A percentile compares a stretch with the other conserved stretches of the same genome.
Evolutionary conservation across 208 protist species (phyloP).

Genomic region (Acanthamoeba lenticulata): DNA sequence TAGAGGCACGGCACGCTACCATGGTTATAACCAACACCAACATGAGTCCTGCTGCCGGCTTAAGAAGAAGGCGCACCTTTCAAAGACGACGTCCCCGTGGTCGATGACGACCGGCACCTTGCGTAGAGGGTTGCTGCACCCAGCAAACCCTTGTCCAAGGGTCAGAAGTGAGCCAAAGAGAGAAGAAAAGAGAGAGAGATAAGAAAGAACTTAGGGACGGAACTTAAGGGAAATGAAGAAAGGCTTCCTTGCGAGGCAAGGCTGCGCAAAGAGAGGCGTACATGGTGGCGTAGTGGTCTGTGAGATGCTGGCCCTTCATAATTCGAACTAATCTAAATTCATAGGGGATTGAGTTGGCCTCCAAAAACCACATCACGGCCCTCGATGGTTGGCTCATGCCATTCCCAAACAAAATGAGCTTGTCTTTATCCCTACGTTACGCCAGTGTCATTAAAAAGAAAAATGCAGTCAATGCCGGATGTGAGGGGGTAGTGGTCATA

Average conservation of each 20-base stretch:
- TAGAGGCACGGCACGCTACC: background rate
- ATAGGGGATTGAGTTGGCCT: constrained; percentile 29
- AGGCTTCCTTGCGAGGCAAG: too few relatives aligned
- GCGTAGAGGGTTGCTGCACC: constrained; percentile 1
- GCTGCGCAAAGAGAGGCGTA: background rate
- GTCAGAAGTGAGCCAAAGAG: background rate
- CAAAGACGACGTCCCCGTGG: background rate
- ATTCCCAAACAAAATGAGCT: constrained; percentile 60
- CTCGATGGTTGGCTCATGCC: constrained; percentile 11
- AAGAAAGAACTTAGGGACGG: background rate
- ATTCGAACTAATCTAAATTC: constrained; percentile 23
- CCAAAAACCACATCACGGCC: constrained; percentile 38
- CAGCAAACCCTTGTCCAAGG: background rate
- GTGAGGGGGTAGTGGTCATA: background rate
- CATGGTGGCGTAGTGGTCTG: constrained; percentile 37
- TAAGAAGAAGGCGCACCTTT: background rate
- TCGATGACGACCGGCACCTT: constrained; percentile 49
- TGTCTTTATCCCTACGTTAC: background rate
- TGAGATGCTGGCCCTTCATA: constrained; percentile 33
- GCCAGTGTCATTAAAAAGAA: background rate
- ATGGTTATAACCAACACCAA: background rate
- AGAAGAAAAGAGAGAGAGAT: background rate
- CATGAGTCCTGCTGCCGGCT: background rate
- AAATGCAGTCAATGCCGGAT: background rate
- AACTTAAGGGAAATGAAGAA: too few relatives aligned